These are phyloP conservation scores for Lasiosphaeria miniovina DNA, from an alignment of 495 filamentous ascomycete species.

Conservation along the genomic window DNA sequence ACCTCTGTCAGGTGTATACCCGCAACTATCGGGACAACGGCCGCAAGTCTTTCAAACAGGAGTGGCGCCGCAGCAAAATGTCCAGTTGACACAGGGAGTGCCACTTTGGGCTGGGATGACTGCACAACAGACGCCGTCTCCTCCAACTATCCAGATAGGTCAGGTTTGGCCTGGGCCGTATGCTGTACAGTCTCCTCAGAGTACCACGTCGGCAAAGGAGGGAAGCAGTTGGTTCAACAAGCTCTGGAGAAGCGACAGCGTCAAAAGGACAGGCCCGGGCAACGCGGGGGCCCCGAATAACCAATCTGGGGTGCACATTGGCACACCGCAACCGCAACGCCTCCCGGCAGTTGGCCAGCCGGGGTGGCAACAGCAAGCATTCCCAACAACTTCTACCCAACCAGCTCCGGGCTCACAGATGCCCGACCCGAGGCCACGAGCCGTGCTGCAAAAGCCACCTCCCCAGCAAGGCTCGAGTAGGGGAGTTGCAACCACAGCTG, in stretches of 20 bases:
- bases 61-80: background rate
- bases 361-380: background rate
- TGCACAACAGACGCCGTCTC: slow-evolving; percentile 1
- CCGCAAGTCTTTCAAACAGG: background rate
- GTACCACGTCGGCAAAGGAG: slow-evolving; percentile 8
- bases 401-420: background rate
- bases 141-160: slow-evolving; percentile 9
- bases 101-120: slow-evolving; percentile 5
- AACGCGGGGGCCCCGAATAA: background rate
- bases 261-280: background rate
- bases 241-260: slow-evolving; percentile 9
- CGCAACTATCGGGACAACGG: background rate
- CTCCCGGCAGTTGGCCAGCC: background rate
- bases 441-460: too few species aligned
- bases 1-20: background rate
- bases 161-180: slow-evolving; percentile 1
- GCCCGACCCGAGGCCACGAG: slow-evolving; percentile 1
- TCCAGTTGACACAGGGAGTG: slow-evolving; percentile 1
- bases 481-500: too few species aligned
- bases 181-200: slow-evolving; percentile 9
- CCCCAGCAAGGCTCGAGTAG: too few species aligned
- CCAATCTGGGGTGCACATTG: background rate
- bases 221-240: slow-evolving; percentile 17
- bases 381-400: background rate
- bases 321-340: background rate